These are phyloP conservation scores for Voacanga thouarsii DNA, from an alignment of 257 asterid species.

Conservation along the genomic window DNA sequence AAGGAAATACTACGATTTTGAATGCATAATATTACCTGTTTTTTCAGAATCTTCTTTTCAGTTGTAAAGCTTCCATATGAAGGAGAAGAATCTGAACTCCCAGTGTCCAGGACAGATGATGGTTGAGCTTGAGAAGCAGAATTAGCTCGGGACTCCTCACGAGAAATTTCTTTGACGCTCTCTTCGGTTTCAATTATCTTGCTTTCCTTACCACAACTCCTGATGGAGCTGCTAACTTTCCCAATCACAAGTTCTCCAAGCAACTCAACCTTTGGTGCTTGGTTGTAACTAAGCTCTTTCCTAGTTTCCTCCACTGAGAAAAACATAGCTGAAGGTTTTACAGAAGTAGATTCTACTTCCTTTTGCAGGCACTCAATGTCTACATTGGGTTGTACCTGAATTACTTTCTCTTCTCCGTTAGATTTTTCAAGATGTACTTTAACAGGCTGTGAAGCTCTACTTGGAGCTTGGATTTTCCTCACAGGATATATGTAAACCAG, in stretches of 20 bases:
- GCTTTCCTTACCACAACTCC: slow-evolving; percentile 19
- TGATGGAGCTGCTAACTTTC: slow-evolving; percentile 27
- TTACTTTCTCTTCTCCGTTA: slow-evolving; percentile 10
- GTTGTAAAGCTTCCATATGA: slow-evolving; percentile 46
- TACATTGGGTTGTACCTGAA: background rate
- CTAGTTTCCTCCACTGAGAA: slow-evolving; percentile 26
- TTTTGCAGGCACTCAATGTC: slow-evolving; percentile 13
- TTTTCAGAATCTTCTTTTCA: slow-evolving; percentile 36
- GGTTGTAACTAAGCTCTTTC: slow-evolving; percentile 10
- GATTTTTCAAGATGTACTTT: slow-evolving; percentile 13
- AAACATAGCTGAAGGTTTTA: slow-evolving; percentile 12
- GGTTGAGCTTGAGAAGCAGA: slow-evolving; percentile 21
- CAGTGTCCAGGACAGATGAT: slow-evolving; percentile 15
- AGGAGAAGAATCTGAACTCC: slow-evolving; percentile 26
- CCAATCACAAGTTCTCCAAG: slow-evolving; percentile 58
- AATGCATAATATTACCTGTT: slow-evolving; percentile 41
- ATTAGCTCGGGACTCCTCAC: slow-evolving; percentile 14
- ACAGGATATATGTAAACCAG: slow-evolving; percentile 26
- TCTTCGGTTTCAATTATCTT: slow-evolving; percentile 26
- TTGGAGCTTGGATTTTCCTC: slow-evolving; percentile 24
- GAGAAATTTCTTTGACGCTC: slow-evolving; percentile 21
- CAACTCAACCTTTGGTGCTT: slow-evolving; percentile 49
- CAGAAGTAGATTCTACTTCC: slow-evolving; percentile 19
- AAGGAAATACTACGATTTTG: background rate
- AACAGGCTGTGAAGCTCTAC: slow-evolving; percentile 19